Percentiles rank a stretch among this genome's conserved stretches.
Evolutionary conservation across 177 flowering plant species (phyloP).

Genomic region (Telopea speciosissima): DNA sequence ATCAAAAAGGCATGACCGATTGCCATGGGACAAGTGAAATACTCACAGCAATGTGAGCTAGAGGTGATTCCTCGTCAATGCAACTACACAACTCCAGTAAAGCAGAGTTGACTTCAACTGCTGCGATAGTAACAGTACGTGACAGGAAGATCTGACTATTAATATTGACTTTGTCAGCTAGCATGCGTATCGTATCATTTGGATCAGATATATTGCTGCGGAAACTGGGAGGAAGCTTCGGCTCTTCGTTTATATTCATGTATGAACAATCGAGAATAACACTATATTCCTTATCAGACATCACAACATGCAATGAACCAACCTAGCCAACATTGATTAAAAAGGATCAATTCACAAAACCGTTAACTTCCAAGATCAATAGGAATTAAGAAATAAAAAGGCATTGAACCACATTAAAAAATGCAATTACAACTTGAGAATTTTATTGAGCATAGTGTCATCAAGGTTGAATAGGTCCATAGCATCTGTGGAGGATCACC

Average conservation of each 20-base stretch:
- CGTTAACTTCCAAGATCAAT: no score
- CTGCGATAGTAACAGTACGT: conserved; percentile 63
- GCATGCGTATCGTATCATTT: conserved; percentile 66
- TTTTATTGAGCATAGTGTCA: no score
- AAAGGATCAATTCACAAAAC: neutral
- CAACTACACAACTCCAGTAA: conserved; percentile 80
- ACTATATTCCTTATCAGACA: conserved; percentile 80
- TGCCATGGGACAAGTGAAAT: conserved; percentile 1
- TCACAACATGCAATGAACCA: conserved; percentile 66
- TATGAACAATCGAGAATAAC: conserved; percentile 64
- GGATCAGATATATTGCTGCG: conserved; percentile 55
- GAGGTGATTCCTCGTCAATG: conserved; percentile 65
- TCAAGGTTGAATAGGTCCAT: no score
- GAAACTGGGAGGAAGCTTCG: conserved; percentile 86
- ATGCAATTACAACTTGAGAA: no score
- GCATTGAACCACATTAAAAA: no score
- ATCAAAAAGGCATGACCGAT: neutral
- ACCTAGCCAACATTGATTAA: conserved; percentile 44
- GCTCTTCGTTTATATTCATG: conserved; percentile 74
- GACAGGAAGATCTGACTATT: conserved; percentile 76
- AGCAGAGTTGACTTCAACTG: conserved; percentile 71
- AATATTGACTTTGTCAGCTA: conserved; percentile 85
- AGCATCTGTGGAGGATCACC: no score
- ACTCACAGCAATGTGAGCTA: conserved; percentile 88
- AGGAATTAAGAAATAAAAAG: no score